phyloP scores from a whole-genome alignment of 192 early-diverging fungal species.

The Bifiguratus adelaidae region DNA sequence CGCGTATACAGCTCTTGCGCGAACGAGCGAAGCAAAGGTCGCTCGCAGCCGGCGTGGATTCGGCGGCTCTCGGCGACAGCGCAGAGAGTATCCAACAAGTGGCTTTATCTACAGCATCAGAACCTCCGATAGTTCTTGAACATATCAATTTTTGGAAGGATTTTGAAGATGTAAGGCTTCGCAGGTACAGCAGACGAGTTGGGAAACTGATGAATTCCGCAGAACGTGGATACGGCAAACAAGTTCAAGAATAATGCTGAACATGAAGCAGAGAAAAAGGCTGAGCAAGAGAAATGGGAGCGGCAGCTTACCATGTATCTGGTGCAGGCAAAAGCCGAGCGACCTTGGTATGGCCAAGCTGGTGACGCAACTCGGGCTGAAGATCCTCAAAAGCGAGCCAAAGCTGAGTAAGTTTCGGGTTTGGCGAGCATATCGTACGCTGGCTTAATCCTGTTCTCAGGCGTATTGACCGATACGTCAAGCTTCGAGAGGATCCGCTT shows the following conservation, averaged over 20 bases:
- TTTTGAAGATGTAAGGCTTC: conserved; percentile 22
- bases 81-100: background rate
- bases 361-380: background rate
- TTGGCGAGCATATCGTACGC: too few species aligned
- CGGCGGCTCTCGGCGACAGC: background rate
- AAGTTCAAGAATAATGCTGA: conserved; percentile 30
- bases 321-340: conserved; percentile 10
- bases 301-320: conserved; percentile 55
- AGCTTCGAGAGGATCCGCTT: conserved; percentile 1
- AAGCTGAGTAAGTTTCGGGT: background rate
- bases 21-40: conserved; percentile 22
- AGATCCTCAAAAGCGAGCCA: conserved; percentile 17
- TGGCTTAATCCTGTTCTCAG: too few species aligned
- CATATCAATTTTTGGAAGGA: conserved; percentile 54
- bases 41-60: background rate
- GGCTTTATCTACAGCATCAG: background rate
- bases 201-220: background rate
- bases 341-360: too few species aligned
- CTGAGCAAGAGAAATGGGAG: conserved; percentile 34
- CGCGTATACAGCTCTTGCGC: conserved; percentile 39
- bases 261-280: conserved; percentile 36
- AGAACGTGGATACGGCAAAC: background rate
- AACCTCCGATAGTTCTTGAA: conserved; percentile 1
- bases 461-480: background rate
- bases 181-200: conserved; percentile 1